Evolutionary conservation across 148 eudicot species (phyloP).

Genomic region (Heliamphora exappendiculata): DNA sequence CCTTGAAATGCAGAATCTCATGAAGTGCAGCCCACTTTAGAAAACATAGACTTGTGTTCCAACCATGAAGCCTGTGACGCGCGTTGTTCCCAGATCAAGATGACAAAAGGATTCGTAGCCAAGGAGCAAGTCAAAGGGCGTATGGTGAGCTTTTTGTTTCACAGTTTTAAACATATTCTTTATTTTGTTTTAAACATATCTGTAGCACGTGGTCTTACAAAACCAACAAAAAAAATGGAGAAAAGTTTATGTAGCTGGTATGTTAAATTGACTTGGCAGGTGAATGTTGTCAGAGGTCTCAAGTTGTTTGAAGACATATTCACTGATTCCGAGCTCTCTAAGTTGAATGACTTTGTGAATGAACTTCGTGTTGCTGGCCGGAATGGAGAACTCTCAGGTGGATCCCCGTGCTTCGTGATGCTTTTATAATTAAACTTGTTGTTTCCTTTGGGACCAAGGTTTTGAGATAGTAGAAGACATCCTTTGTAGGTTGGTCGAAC

Average conservation of each 20-base stretch:
- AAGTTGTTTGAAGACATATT: conserved; percentile 78
- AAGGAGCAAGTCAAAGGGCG: conserved; percentile 96
- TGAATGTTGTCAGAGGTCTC: conserved; percentile 87
- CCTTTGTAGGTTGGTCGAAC: conserved; percentile 32
- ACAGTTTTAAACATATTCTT: background rate
- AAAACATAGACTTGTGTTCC: conserved; percentile 54
- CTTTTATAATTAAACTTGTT: conserved; percentile 14
- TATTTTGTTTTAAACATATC: background rate
- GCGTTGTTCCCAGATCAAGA: conserved; percentile 72
- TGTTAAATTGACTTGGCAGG: conserved; percentile 35
- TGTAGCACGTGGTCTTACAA: background rate
- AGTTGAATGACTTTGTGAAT: conserved; percentile 53
- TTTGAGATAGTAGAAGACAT: conserved; percentile 37
- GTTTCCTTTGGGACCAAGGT: conserved; percentile 34
- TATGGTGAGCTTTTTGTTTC: conserved; percentile 61
- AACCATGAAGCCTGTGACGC: conserved; percentile 67
- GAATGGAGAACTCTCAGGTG: conserved; percentile 87
- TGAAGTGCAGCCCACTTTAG: conserved; percentile 48
- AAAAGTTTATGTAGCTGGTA: background rate
- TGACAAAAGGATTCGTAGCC: conserved; percentile 85
- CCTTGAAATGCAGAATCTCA: conserved; percentile 52
- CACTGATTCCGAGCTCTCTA: conserved; percentile 59
- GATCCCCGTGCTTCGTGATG: conserved; percentile 2
- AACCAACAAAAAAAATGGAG: background rate
- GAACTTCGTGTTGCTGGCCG: conserved; percentile 77